These are phyloP conservation scores for Avena eriantha DNA, from an alignment of 176 grass and related monocot genomes.

Conservation along the genomic window DNA sequence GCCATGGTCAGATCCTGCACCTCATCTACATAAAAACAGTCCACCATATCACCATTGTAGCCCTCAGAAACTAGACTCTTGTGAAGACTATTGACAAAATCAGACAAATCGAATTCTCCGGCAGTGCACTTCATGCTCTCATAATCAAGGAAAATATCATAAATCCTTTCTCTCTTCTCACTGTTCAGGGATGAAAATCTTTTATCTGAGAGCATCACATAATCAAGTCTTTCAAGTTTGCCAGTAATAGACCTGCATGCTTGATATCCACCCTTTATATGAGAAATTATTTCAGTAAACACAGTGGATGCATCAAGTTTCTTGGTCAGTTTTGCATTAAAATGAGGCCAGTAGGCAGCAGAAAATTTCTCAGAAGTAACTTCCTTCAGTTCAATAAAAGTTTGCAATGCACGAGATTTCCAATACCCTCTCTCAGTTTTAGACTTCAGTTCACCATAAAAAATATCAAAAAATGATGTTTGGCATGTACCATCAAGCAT, in stretches of 20 bases:
- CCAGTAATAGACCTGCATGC: not conserved
- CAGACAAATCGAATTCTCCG: no score
- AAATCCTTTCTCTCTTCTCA: slow-evolving; percentile 33
- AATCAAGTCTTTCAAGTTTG: slow-evolving; percentile 48
- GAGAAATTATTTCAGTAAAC: slow-evolving; percentile 81
- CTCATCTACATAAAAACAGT: no score
- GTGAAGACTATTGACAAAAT: no score
- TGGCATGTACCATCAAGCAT: no score
- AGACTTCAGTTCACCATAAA: slow-evolving; percentile 27
- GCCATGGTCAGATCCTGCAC: no score
- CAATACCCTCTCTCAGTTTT: not conserved
- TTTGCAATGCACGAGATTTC: slow-evolving; percentile 55
- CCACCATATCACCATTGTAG: no score
- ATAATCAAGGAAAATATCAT: no score
- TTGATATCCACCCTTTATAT: slow-evolving; percentile 64
- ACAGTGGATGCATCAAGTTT: slow-evolving; percentile 73
- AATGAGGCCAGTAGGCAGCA: slow-evolving; percentile 71
- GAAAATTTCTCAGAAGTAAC: slow-evolving; percentile 71
- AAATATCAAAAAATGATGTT: slow-evolving; percentile 66
- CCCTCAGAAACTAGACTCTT: no score
- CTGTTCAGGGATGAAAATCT: slow-evolving; percentile 56
- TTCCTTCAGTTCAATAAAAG: slow-evolving; percentile 68
- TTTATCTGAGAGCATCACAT: slow-evolving; percentile 59
- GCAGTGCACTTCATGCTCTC: no score
- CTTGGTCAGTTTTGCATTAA: slow-evolving; percentile 60